Conservation (phyloP, 495 filamentous ascomycete genomes). For the Massariosphaeria phaeospora region DNA sequence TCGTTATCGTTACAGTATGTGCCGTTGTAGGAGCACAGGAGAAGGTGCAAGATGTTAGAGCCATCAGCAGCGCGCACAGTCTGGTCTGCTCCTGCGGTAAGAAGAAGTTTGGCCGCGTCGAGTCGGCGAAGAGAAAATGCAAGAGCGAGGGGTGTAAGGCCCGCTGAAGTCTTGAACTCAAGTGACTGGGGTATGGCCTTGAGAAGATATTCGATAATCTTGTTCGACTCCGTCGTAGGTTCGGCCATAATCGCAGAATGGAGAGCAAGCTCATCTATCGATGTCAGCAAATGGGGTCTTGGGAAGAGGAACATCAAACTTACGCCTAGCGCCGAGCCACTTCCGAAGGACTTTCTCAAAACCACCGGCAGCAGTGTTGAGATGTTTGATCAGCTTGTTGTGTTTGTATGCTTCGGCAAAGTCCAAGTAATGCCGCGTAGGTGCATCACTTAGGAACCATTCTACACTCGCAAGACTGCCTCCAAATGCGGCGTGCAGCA, state of each 20-base stretch:
- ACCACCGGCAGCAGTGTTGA: constrained; percentile 51
- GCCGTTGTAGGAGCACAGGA: constrained; percentile 39
- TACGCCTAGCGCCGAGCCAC: constrained; percentile 56
- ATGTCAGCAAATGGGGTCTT: not conserved
- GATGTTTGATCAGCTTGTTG: constrained; percentile 52
- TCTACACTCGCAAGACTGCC: constrained; percentile 59
- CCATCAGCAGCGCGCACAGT: constrained; percentile 48
- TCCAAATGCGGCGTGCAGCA: constrained; percentile 52
- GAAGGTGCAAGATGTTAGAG: constrained; percentile 58
- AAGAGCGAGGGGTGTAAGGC: constrained; percentile 58
- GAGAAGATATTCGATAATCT: constrained; percentile 59
- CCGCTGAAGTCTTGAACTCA: constrained; percentile 50
- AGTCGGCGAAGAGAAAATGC: constrained; percentile 51
- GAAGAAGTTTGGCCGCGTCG: constrained; percentile 54
- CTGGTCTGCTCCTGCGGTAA: constrained; percentile 62
- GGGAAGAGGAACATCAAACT: constrained; percentile 12
- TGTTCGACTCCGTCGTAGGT: constrained; percentile 39
- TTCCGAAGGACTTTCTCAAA: constrained; percentile 54
- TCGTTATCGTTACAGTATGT: constrained; percentile 7
- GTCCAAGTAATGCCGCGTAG: constrained; percentile 55
- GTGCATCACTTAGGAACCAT: constrained; percentile 65
- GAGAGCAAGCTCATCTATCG: constrained; percentile 49
- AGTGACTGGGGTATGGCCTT: constrained; percentile 53
- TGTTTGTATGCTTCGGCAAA: constrained; percentile 55
- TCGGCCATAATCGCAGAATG: constrained; percentile 58